These are phyloP conservation scores for Solioccasus polychromus DNA, from an alignment of 768 basidiomycete genomes.

Conservation along the genomic window DNA sequence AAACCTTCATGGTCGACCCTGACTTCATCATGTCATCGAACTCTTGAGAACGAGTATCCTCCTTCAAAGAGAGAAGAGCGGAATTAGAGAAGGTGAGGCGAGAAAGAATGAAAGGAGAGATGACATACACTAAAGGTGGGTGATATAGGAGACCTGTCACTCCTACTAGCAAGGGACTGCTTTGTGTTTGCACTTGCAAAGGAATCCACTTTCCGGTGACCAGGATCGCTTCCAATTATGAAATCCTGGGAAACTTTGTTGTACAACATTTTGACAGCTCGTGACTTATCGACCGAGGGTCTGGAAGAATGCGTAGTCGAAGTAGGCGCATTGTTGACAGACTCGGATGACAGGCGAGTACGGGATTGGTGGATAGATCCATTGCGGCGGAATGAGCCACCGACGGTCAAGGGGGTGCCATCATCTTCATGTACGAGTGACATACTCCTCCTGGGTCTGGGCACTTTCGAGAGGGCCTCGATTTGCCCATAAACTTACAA, in stretches of 20 bases:
- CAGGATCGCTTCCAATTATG: constrained; percentile 39
- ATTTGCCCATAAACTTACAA: constrained; percentile 74
- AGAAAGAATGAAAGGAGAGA: constrained; percentile 4
- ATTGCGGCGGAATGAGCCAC: constrained; percentile 20
- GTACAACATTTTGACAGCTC: constrained; percentile 57
- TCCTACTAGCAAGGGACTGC: constrained; percentile 31
- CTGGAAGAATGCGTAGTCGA: constrained; percentile 35
- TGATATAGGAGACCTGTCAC: constrained; percentile 35
- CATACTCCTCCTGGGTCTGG: constrained; percentile 63
- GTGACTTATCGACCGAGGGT: constrained; percentile 63
- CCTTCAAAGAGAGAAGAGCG: constrained; percentile 36
- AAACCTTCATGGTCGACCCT: constrained; percentile 90
- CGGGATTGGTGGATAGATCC: constrained; percentile 23
- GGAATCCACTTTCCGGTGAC: constrained; percentile 57
- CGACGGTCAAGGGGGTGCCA: constrained; percentile 43
- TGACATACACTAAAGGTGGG: constrained; percentile 34
- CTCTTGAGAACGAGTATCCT: constrained; percentile 62
- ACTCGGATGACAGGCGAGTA: constrained; percentile 40
- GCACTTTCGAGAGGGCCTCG: constrained; percentile 58
- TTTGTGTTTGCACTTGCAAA: constrained; percentile 49
- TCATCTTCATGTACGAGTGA: constrained; percentile 60
- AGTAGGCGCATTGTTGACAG: constrained; percentile 24
- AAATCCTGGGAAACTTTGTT: constrained; percentile 41
- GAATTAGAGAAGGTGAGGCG: constrained; percentile 1
- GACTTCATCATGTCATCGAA: constrained; percentile 94